Base-by-base conservation (phyloP, 1,139 yeast species). In the Yamadazyma blattariae region DNA sequence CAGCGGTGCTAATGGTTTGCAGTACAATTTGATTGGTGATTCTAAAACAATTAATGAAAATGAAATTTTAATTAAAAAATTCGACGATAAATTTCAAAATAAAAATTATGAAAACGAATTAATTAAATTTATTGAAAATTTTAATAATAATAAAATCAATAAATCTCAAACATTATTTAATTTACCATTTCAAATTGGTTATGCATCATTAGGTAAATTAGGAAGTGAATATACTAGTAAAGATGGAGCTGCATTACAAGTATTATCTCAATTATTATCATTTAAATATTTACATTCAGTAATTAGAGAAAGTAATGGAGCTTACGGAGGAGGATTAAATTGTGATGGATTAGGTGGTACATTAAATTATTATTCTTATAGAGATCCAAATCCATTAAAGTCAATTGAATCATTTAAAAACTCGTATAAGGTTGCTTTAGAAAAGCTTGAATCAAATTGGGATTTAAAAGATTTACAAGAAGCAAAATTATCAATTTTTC, bases 281-380 rank as follows among this genome's bases (percentile, higher is more conserved):
- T 90, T 83, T 60, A 85, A 86, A 54, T 79, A 86, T 47, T 67
- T 94, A 33, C 98, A 92, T 57, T 78, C 88, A 10, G 96, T 89
- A 43, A 81, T 92, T 29, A 77, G 98, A 48, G 98, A 92, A 57
- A 80, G 92, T 50, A 96, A 96, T 42, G 98, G 98, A 36, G 98
- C 98, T 0, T 92, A 92, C 54, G 98, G 98, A 7, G 97, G 96
- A 10, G 98, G 98, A 2, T 84, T 95, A 12, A 67, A 76, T 13
- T 90, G 81, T 55, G 87, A 83, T 52, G 90, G 94, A 0, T 57
- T 88, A 20, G 89, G 86, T 36, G 97, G 97, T 0, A 56, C 82
- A 2, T 75, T 90, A 49, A 77, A 85, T 34, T 89, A 75, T 62
- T 94, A 84, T 61, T 88, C 97, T 0, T 92, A 92, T 63, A 75